Evolutionary conservation across 2,329 filamentous ascomycete genomes (phyloP), one percentile per base, ranked within the genome.

Genomic region (Alternaria sp.): DNA sequence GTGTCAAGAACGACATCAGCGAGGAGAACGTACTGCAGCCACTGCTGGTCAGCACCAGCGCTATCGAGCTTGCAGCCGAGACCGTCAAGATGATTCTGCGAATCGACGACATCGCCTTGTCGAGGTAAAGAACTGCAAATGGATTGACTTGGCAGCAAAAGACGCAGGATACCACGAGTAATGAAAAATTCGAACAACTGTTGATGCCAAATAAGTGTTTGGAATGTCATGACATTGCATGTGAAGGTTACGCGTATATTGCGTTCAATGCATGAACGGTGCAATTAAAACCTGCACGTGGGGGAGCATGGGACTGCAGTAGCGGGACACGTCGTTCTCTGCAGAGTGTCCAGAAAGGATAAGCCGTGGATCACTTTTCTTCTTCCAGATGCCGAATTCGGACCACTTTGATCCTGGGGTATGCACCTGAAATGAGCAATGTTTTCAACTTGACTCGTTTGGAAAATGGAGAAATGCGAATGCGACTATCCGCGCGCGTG

Each of bases 1-100:
- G 96, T 63, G 96, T 99, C 69, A 97, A 97, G 87, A 90, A 91
- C 72, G 96, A 99, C 83, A 98, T 98, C 78, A 91, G 92, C 63
- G 95, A 97, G 80, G 94, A 97, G 86, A 97, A 97, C 70, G 96
- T 99, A 59, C 86, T 99, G 79, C 96, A 99, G 85, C 96, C 96
- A 17, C 85, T 99, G 78, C 85, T 99, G 66, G 96, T 99, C 66
- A 97, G 93, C 86, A 99, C 96, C 61, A 98, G 95, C 81, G 93
- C 96, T 23, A 96, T 99, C 75, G 95, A 99, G 85, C 83, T 99
- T 81, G 96, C 96, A 28, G 94, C 95, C 8, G 96, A 99, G 87
- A 99, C 96, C 65, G 96, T 98, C 74, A 99, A 98, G 89, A 96
- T 97, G 93, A 90, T 91, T 77, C 83, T 91, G 77, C 85, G 89